Percentiles rank a stretch among this genome's conserved stretches.
phyloP scores from a whole-genome alignment of 2,329 filamentous ascomycete genomes.

The Penicillium sp. region DNA sequence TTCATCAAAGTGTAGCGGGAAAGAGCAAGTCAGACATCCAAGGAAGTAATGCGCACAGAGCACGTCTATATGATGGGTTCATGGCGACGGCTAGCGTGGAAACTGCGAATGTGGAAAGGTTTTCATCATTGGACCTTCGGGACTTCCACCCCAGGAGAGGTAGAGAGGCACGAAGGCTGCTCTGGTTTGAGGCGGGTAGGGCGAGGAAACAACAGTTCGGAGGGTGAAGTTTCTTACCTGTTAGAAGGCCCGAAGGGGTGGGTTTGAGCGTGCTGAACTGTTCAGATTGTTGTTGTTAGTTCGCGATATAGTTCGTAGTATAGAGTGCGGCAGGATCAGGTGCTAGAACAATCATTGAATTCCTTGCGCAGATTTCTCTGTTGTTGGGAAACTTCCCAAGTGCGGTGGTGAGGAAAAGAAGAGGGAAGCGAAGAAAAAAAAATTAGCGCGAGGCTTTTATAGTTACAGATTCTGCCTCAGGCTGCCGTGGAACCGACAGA shows the following conservation, averaged over 20 bases:
- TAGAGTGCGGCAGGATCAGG: not conserved
- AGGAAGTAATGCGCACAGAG: conserved; percentile 45
- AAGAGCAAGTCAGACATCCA: conserved; percentile 40
- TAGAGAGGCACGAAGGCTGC: conserved; percentile 14
- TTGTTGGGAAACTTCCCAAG: not conserved
- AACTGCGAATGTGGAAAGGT: conserved; percentile 49
- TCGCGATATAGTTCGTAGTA: not conserved
- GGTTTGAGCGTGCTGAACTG: not conserved
- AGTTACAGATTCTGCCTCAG: conserved; percentile 34
- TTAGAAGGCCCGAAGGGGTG: not conserved
- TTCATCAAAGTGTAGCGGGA: conserved; percentile 65
- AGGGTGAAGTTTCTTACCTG: conserved; percentile 1
- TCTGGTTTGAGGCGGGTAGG: conserved; percentile 20
- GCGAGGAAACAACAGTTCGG: not conserved
- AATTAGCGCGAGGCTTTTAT: conserved; percentile 30
- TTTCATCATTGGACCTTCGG: conserved; percentile 45
- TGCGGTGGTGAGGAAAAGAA: conserved; percentile 21
- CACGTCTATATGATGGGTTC: conserved; percentile 42
- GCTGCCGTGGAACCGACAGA: conserved; percentile 38
- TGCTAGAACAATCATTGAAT: conserved; percentile 16
- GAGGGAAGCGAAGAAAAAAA: conserved; percentile 24
- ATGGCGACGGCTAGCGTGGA: conserved; percentile 45
- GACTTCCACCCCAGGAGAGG: not conserved
- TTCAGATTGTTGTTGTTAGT: not conserved
- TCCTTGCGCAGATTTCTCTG: conserved; percentile 4